Percentiles rank a stretch among this genome's conserved stretches.
phyloP scores from a whole-genome alignment of 2,329 filamentous ascomycete species.

The Sarocladium kiliense region DNA sequence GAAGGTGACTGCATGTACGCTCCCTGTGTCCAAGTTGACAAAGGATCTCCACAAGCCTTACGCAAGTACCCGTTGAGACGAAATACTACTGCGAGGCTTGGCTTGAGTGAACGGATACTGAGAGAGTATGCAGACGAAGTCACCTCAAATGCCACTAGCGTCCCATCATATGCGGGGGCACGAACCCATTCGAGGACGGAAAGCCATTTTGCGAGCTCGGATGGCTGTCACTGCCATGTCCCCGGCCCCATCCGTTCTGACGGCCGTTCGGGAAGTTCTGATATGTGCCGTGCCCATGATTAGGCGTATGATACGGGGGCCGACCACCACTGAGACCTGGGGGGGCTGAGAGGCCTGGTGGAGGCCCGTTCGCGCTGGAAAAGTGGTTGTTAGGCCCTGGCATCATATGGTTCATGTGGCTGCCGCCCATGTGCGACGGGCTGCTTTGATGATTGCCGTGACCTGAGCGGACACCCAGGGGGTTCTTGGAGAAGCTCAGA shows the following conservation, averaged over 20 bases:
- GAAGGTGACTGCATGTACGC: no score
- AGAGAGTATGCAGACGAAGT: no score
- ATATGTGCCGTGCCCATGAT: conserved; percentile 16
- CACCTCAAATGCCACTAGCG: conserved; percentile 9
- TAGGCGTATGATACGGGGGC: conserved; percentile 11
- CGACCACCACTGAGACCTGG: conserved; percentile 54
- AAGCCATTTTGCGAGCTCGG: conserved; percentile 9
- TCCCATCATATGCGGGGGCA: conserved; percentile 13
- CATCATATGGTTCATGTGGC: conserved; percentile 21
- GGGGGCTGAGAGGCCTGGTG: conserved; percentile 73
- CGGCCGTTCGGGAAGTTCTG: conserved; percentile 8
- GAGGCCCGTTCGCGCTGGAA: conserved; percentile 67
- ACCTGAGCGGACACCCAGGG: conserved; percentile 80
- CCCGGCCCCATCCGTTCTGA: background rate
- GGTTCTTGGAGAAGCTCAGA: conserved; percentile 96
- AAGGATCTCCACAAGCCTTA: no score
- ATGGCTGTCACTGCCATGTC: background rate
- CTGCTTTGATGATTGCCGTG: conserved; percentile 42
- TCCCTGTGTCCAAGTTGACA: no score
- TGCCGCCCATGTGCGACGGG: conserved; percentile 19
- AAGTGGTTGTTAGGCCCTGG: conserved; percentile 51
- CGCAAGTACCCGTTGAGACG: no score
- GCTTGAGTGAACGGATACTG: no score
- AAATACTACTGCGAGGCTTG: no score
- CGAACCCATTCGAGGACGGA: conserved; percentile 2